phyloP scores from a whole-genome alignment of 2,329 filamentous ascomycete species.

The Periconia sp. region DNA sequence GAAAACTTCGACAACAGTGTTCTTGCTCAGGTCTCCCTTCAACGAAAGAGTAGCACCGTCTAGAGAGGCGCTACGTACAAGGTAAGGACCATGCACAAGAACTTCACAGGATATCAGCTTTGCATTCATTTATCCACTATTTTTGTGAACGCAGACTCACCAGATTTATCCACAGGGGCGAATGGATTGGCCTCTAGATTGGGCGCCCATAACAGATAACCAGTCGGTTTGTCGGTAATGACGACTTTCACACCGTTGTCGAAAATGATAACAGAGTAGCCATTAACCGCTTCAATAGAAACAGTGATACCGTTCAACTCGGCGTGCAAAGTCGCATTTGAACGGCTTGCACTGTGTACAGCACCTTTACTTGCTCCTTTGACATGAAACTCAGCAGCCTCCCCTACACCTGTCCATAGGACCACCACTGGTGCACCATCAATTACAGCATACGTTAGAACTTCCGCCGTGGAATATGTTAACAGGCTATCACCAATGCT shows the following conservation, averaged over 20 bases:
- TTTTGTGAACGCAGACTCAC: conserved; percentile 11
- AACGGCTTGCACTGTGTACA: conserved; percentile 43
- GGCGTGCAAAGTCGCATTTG: conserved; percentile 46
- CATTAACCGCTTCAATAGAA: conserved; percentile 34
- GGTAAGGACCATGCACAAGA: conserved; percentile 45
- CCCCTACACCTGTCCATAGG: conserved; percentile 43
- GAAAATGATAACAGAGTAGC: conserved; percentile 38
- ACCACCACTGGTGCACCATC: conserved; percentile 42
- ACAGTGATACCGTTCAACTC: conserved; percentile 41
- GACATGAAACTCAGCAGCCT: conserved; percentile 46
- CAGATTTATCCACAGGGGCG: conserved; percentile 41
- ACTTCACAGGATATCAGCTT: conserved; percentile 20
- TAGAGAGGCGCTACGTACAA: conserved; percentile 36
- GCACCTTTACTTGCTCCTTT: conserved; percentile 41
- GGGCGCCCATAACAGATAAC: conserved; percentile 45
- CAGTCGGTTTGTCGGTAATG: conserved; percentile 40
- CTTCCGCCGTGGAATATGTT: conserved; percentile 56
- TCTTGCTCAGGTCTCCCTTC: conserved; percentile 39
- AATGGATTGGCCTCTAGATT: conserved; percentile 43
- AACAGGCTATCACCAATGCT: conserved; percentile 55
- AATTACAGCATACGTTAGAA: conserved; percentile 49
- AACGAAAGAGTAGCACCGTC: conserved; percentile 30
- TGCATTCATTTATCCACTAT: not conserved
- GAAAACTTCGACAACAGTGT: conserved; percentile 43
- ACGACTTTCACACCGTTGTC: conserved; percentile 41